Evolutionary conservation across 768 basidiomycete genomes (phyloP), one percentile per base, ranked within the genome.

Genomic region (Gloeopeniophorella convolvens): DNA sequence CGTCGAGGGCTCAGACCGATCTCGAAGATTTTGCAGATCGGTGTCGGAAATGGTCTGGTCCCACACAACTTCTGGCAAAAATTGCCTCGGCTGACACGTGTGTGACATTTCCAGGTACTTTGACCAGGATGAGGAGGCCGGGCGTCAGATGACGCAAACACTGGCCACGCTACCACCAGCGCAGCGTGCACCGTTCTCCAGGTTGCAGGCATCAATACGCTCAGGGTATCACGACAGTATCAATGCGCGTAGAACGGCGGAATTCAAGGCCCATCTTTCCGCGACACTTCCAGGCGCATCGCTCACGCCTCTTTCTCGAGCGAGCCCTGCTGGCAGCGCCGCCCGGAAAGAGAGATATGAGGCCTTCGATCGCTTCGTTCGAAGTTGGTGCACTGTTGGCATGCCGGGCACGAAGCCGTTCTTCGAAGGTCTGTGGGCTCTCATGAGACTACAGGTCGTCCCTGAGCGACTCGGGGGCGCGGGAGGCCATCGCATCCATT

Each of bases 321-420:
- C 80, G 32, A 71, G 87, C 57, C 83, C 89, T 21, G 62, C 62
- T 24, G 79, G 83, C 26, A 64, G 72, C 20, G 64, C 74, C n/a
- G 89, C 91, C 8, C 74, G 70, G 64, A 85, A 85, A 71, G 85
- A 94, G 64, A 79, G 91, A 15, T 76, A 77, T 60, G 85, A 91
- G 44, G 78, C 83, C 18, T 75, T 90, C 60, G 76, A 82, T 52
- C 73, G 79, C 33, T 93, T 94, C 64, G 66, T 93, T 33, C 71
- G 77, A 54, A 82, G 76, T 26, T 93, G 91, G 89, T 93, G 89
- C 65, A 85, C 82, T 12, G 74, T 81, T 69, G 85, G 87, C 45
- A 85, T 91, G 75, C 90, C 89, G 50, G 92, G 92, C 16, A 89
- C 90, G 30, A 84, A 82, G 61, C 91, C 92, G 13, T 94, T 95